phyloP scores from a whole-genome alignment of 108 stramenopile species.

The Cylindrotheca closterium region DNA sequence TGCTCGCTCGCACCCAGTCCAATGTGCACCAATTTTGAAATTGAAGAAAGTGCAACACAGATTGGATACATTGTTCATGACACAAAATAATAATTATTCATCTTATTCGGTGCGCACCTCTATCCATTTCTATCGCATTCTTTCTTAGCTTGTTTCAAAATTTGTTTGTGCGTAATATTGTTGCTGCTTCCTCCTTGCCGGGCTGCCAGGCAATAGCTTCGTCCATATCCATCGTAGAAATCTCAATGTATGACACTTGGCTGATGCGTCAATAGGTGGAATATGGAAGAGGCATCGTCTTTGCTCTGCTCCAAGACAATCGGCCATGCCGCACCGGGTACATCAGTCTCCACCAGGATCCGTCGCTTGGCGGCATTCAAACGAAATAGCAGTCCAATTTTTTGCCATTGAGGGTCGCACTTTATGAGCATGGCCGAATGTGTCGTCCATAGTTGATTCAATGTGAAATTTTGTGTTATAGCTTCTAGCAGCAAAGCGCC shows the following conservation, averaged over 20 bases:
- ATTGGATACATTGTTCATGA: too few species aligned
- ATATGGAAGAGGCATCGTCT: constrained; percentile 2
- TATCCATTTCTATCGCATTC: too few species aligned
- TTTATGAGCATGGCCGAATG: background rate
- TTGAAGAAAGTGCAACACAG: too few species aligned
- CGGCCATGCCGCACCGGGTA: constrained; percentile 6
- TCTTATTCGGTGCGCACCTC: too few species aligned
- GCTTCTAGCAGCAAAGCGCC: constrained; percentile 8
- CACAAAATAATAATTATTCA: too few species aligned
- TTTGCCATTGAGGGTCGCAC: constrained; percentile 9
- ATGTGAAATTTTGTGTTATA: constrained; percentile 13
- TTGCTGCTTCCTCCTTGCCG: too few species aligned
- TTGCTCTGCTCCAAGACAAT: constrained; percentile 5
- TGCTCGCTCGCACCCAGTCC: too few species aligned
- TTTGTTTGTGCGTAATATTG: too few species aligned
- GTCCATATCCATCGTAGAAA: too few species aligned
- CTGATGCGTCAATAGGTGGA: constrained; percentile 15
- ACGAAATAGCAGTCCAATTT: constrained; percentile 8
- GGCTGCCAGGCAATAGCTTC: too few species aligned
- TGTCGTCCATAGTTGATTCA: constrained; percentile 16
- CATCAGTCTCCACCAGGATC: constrained; percentile 10
- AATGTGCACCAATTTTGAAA: too few species aligned
- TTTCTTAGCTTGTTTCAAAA: background rate
- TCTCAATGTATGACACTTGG: constrained; percentile 15
- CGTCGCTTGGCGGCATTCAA: constrained; percentile 17